Evolutionary conservation across 83 land plant genomes (phyloP).

Genomic region (Thuja plicata): DNA sequence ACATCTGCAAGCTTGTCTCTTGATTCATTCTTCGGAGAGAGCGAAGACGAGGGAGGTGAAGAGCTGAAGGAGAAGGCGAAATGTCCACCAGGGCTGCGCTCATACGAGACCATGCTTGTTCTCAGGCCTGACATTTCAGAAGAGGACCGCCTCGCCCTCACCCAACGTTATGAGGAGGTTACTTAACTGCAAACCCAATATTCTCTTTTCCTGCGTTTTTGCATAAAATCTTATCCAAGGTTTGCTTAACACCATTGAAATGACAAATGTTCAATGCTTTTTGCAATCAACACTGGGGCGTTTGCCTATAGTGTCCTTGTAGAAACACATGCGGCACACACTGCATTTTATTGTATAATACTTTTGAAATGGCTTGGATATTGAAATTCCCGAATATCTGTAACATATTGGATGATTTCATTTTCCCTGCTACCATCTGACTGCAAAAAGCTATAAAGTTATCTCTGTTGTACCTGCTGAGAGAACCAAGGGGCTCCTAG

Average conservation of each 20-base stretch:
- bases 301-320: too few relatives aligned
- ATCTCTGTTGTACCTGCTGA: neutral
- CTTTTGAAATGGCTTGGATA: neutral
- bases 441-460: neutral
- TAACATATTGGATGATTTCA: neutral
- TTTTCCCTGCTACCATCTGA: neutral
- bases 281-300: neutral
- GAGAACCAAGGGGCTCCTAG: neutral
- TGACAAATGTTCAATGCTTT: too few relatives aligned
- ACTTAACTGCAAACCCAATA: neutral
- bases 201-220: neutral
- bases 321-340: too few relatives aligned
- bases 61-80: slow-evolving; percentile 55
- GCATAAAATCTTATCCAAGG: neutral
- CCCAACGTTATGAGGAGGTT: slow-evolving; percentile 95
- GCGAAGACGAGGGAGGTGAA: slow-evolving; percentile 18
- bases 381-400: neutral
- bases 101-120: slow-evolving; percentile 87
- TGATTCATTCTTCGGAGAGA: slow-evolving; percentile 47
- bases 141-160: slow-evolving; percentile 78
- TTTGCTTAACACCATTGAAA: too few relatives aligned
- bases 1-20: slow-evolving; percentile 34
- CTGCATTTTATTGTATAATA: neutral
- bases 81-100: slow-evolving; percentile 77
- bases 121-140: slow-evolving; percentile 88